Percentiles rank a stretch among this genome's conserved stretches.
Conservation (phyloP, 169 alveolate genomes). For the Theileria equi region DNA sequence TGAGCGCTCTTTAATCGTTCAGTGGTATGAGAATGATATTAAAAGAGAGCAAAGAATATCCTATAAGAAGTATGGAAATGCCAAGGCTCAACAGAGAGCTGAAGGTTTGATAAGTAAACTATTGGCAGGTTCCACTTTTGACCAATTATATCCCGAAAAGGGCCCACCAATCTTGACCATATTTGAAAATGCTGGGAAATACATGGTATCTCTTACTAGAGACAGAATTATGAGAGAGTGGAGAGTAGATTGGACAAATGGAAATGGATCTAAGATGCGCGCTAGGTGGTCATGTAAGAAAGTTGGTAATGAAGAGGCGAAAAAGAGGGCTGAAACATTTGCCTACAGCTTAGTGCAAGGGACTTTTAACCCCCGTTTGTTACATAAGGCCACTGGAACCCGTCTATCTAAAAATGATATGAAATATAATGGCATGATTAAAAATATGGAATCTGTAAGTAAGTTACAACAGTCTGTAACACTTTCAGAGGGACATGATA, state of each 20-base stretch:
- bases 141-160: conserved; percentile 77
- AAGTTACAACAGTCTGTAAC: neutral
- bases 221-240: conserved; percentile 73
- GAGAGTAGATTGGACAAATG: conserved; percentile 77
- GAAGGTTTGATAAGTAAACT: conserved; percentile 68
- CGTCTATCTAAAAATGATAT: conserved; percentile 62
- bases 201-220: conserved; percentile 71
- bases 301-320: conserved; percentile 78
- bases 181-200: conserved; percentile 70
- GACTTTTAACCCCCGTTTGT: conserved; percentile 67
- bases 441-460: conserved; percentile 13
- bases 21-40: conserved; percentile 73
- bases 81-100: conserved; percentile 78
- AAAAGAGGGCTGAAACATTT: conserved; percentile 72
- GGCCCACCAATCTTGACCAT: conserved; percentile 78
- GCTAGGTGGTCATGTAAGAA: conserved; percentile 81
- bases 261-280: conserved; percentile 59
- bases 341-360: conserved; percentile 77
- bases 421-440: conserved; percentile 50
- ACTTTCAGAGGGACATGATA: neutral
- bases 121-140: conserved; percentile 72
- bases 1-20: conserved; percentile 74
- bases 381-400: conserved; percentile 80
- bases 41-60: conserved; percentile 75
- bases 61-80: conserved; percentile 77